A percentile compares a stretch with the other conserved stretches of the same genome.
phyloP scores from a whole-genome alignment of 2,329 filamentous ascomycete genomes.

The Aspergillus fijiensis region DNA sequence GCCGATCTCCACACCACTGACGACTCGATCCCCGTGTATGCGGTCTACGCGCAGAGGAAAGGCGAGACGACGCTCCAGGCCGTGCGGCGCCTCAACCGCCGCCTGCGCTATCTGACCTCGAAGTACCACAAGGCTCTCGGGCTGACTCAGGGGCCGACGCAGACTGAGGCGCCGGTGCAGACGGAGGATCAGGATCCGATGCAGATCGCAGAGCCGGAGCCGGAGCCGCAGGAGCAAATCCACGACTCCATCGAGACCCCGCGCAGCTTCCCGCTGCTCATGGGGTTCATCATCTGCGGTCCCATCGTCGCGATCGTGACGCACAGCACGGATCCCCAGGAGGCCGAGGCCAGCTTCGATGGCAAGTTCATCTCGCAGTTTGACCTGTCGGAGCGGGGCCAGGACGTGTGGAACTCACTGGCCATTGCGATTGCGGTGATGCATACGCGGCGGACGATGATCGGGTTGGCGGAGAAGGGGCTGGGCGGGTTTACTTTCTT shows the following conservation, averaged over 20 bases:
- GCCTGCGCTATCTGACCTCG: conserved; percentile 45
- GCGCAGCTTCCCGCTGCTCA: conserved; percentile 48
- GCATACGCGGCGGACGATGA: conserved; percentile 53
- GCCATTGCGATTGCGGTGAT: conserved; percentile 57
- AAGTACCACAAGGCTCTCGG: conserved; percentile 41
- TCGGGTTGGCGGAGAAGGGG: conserved; percentile 42
- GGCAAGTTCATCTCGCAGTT: conserved; percentile 50
- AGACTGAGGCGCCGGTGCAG: background rate
- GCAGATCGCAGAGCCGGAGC: background rate
- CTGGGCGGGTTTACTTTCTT: conserved; percentile 17
- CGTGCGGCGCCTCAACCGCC: conserved; percentile 44
- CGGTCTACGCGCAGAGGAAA: conserved; percentile 43
- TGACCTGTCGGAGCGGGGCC: conserved; percentile 52
- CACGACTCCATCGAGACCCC: background rate
- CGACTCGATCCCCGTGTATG: conserved; percentile 46
- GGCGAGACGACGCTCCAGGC: conserved; percentile 42
- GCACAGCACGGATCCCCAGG: conserved; percentile 44
- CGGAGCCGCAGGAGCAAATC: too few relatives aligned
- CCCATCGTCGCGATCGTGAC: conserved; percentile 55
- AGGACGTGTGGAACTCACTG: conserved; percentile 62
- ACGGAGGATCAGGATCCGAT: background rate
- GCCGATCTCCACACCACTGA: conserved; percentile 40
- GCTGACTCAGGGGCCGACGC: background rate
- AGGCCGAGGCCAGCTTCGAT: conserved; percentile 16
- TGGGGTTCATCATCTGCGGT: conserved; percentile 55